phyloP scores from a whole-genome alignment of 495 filamentous ascomycete genomes.

The Talaromyces adpressus region DNA sequence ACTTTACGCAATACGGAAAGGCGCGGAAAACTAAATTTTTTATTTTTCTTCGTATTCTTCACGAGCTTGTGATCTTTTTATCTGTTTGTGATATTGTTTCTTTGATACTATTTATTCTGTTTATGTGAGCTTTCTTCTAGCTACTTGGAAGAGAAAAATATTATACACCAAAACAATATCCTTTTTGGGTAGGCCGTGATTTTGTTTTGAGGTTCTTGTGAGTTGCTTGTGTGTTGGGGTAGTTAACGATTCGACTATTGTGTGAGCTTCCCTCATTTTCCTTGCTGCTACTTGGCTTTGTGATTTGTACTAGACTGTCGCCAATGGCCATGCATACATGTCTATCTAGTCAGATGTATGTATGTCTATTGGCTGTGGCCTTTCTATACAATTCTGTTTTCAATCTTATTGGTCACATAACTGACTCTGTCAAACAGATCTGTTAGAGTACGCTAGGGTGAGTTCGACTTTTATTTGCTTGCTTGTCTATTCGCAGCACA shows the following conservation, averaged over 20 bases:
- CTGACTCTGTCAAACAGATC: neutral
- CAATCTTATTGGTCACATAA: neutral
- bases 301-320: neutral
- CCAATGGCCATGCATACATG: neutral
- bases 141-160: neutral
- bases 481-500: neutral
- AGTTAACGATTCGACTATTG: neutral
- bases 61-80: neutral
- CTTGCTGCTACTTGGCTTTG: neutral
- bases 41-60: conserved; percentile 10
- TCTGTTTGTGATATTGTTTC: neutral
- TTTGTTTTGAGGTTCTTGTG: neutral
- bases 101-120: neutral
- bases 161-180: neutral
- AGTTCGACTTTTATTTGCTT: neutral
- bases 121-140: neutral
- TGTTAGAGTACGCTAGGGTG: neutral
- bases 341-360: neutral
- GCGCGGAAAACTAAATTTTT: conserved; percentile 31
- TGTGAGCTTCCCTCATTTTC: neutral
- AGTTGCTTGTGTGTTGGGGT: neutral
- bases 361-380: neutral
- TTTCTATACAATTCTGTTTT: neutral
- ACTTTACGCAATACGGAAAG: conserved; percentile 40
- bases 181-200: neutral